Evolutionary conservation across 345 rosid species (phyloP), one percentile per base, ranked within the genome.

Genomic region (Murraya koenigii): DNA sequence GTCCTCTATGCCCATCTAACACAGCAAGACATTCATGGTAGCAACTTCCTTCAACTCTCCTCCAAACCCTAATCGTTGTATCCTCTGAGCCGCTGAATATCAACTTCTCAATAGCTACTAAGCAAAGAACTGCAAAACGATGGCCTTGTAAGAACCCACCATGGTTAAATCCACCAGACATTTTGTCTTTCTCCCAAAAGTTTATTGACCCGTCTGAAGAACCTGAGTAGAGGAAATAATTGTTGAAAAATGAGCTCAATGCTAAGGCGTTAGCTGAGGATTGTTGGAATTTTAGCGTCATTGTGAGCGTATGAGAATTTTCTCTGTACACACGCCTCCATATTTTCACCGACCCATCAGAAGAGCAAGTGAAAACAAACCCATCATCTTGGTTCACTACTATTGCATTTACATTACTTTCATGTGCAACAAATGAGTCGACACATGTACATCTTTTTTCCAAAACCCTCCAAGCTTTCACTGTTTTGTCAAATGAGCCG

Each of bases 101-200:
- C 77, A 89, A 39, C 86, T 77, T 86, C 76, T 83, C 87, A 13
- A 79, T 61, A 1, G 90, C 78, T 4, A 66, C 80, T 19, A 87
- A 60, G 77, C 88, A 86, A 1, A 89, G 84, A 20, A 89, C 87
- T 0, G 84, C 75, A 55, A 82, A 86, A 0, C 84, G 74, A 33
- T 87, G 90, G 14, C 90, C 92, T 69, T 86, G 89, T 33, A 89
- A 79, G 80, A 89, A 84, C 35, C 92, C 89, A 14, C 87, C 83
- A 23, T 87, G 89, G 79, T 84, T 87, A 38, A 85, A 89, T 71
- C 90, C 65, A 2, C 86, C 79, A 0, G 90, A 87, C 62, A 83
- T 68, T 74, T 52, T 84, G 78, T 89, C 90, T 63, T 84, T 89
- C 82, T 87, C 90, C 90, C 90, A 87, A 14, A 89, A 89, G 69